Conservation (phyloP, 129 eudicot species). For the Apium graveolens region DNA sequence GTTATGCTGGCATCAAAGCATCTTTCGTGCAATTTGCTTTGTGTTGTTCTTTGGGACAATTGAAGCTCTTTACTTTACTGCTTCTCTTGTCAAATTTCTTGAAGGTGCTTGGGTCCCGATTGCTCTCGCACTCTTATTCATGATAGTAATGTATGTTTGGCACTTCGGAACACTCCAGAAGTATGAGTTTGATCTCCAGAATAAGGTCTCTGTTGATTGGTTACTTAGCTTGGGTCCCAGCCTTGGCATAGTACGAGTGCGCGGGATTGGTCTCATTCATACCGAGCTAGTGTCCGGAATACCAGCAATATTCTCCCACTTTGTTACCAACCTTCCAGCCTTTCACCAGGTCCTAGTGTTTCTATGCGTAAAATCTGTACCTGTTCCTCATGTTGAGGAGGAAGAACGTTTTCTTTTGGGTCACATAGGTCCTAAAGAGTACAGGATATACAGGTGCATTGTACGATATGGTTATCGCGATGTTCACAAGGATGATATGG, state of each 20-base stretch:
- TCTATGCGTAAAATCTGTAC: slow-evolving; percentile 83
- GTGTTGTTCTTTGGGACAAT: slow-evolving; percentile 73
- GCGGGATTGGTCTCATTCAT: slow-evolving; percentile 89
- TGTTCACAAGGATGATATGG: slow-evolving; percentile 79
- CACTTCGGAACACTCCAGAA: slow-evolving; percentile 78
- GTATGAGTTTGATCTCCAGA: slow-evolving; percentile 86
- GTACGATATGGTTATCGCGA: slow-evolving; percentile 95
- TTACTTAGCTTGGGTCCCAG: slow-evolving; percentile 78
- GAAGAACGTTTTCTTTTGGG: slow-evolving; percentile 95
- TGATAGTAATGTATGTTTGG: slow-evolving; percentile 82
- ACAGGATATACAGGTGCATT: slow-evolving; percentile 74
- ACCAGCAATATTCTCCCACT: slow-evolving; percentile 94
- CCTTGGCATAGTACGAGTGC: slow-evolving; percentile 84
- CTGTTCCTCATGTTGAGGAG: slow-evolving; percentile 73
- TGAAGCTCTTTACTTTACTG: slow-evolving; percentile 84
- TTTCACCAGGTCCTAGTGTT: slow-evolving; percentile 89
- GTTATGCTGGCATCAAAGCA: slow-evolving; percentile 77
- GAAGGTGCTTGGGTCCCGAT: slow-evolving; percentile 99
- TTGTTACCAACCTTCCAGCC: slow-evolving; percentile 97
- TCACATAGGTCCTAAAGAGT: slow-evolving; percentile 74
- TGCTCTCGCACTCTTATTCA: slow-evolving; percentile 68
- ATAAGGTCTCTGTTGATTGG: slow-evolving; percentile 94
- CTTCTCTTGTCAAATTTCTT: slow-evolving; percentile 81
- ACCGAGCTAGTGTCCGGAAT: slow-evolving; percentile 93
- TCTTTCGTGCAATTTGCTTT: slow-evolving; percentile 55